phyloP scores from a whole-genome alignment of 352 stramenopile genomes.

The Globisporangium mamillatum region DNA sequence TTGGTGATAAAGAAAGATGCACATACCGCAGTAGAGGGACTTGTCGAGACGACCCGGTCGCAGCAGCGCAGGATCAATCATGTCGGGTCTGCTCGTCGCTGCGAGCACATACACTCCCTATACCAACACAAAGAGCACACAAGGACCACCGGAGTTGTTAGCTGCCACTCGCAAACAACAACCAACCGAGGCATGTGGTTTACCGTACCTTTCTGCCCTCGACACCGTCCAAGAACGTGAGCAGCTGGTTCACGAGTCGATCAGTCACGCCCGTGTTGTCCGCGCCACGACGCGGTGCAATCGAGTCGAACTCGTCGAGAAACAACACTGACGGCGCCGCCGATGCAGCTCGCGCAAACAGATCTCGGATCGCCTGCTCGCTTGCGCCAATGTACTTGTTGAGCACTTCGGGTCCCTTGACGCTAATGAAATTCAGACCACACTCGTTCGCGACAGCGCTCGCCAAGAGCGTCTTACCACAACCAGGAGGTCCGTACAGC shows the following conservation, averaged over 20 bases:
- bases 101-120: conserved; percentile 93
- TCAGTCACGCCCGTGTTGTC: conserved; percentile 96
- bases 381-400: conserved; percentile 92
- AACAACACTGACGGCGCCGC: conserved; percentile 82
- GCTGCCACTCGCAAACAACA: neutral
- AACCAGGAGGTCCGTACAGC: conserved; percentile 89
- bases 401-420: conserved; percentile 88
- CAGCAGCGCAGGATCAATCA: conserved; percentile 95
- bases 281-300: conserved; percentile 91
- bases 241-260: conserved; percentile 97
- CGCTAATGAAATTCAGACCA: conserved; percentile 88
- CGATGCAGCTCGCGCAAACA: conserved; percentile 76
- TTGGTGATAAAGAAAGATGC: neutral
- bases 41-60: conserved; percentile 94
- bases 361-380: conserved; percentile 86
- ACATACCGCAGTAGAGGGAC: conserved; percentile 87
- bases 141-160: neutral
- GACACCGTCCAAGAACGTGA: conserved; percentile 97
- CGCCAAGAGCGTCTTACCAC: conserved; percentile 88
- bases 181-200: neutral
- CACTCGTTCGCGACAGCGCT: conserved; percentile 86
- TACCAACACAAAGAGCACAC: conserved; percentile 7
- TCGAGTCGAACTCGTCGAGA: conserved; percentile 93
- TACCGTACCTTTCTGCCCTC: conserved; percentile 79
- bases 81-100: conserved; percentile 95